Conservation (phyloP, 805 yeast genomes). For the Barnettozyma siamensis region DNA sequence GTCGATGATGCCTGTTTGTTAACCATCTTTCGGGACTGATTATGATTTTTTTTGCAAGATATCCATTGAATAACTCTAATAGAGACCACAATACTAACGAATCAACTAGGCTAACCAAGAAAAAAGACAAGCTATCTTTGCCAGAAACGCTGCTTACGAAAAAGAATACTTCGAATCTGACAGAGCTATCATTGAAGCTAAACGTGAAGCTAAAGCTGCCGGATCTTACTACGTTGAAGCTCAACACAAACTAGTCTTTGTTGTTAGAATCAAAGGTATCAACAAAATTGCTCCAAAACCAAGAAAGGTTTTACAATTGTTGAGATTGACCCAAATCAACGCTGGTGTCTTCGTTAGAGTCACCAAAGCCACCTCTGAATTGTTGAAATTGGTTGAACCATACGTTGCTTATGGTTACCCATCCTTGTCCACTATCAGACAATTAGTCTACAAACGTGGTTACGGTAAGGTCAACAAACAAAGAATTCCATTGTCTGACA, state of each 20-base stretch:
- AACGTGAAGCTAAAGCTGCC: constrained; percentile 90
- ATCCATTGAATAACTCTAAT: too few relatives aligned
- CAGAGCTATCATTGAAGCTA: constrained; percentile 79
- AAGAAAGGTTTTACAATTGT: constrained; percentile 94
- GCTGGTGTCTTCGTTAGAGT: constrained; percentile 92
- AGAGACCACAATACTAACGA: constrained; percentile 2
- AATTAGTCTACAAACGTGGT: constrained; percentile 96
- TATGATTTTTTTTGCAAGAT: too few relatives aligned
- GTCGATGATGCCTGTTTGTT: constrained; percentile 66
- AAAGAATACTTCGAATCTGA: constrained; percentile 91
- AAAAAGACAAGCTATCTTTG: constrained; percentile 68
- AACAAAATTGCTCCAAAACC: constrained; percentile 98
- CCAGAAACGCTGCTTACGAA: constrained; percentile 96
- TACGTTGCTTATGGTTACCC: constrained; percentile 98
- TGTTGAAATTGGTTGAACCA: constrained; percentile 91
- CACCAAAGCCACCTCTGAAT: constrained; percentile 92
- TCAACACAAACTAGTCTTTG: constrained; percentile 90
- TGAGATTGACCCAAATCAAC: constrained; percentile 91
- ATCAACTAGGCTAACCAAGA: constrained; percentile 39
- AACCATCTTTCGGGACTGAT: constrained; percentile 81
- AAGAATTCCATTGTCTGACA: constrained; percentile 86
- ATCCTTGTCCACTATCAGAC: constrained; percentile 84
- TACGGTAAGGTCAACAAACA: constrained; percentile 95
- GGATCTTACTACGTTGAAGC: constrained; percentile 95
- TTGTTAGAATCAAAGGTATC: constrained; percentile 98